Conservation (phyloP, 1,284 basidiomycete genomes). For the Malassezia sympodialis region DNA sequence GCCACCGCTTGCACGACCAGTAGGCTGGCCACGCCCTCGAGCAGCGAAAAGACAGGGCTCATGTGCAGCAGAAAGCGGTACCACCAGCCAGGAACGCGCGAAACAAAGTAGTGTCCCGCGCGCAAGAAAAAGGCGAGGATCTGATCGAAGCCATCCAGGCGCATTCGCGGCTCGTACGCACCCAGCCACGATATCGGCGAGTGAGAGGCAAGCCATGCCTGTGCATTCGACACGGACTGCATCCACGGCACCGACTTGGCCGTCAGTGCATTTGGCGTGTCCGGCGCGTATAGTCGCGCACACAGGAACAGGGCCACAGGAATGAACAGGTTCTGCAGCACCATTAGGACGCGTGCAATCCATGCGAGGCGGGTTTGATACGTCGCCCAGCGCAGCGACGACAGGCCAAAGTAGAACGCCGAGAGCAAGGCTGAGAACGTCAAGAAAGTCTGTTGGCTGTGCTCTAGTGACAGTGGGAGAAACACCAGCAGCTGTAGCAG, state of each 20-base stretch:
- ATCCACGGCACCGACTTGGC: conserved; percentile 9
- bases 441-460: conserved; percentile 43
- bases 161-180: neutral
- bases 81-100: conserved; percentile 39
- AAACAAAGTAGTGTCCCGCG: conserved; percentile 27
- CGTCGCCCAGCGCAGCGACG: conserved; percentile 32
- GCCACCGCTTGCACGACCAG: conserved; percentile 42
- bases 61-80: conserved; percentile 35
- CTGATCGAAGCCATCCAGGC: neutral
- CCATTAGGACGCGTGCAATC: conserved; percentile 31
- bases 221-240: conserved; percentile 6
- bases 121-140: conserved; percentile 4
- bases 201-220: neutral
- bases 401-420: conserved; percentile 37
- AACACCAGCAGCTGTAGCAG: conserved; percentile 44
- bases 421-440: conserved; percentile 44
- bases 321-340: conserved; percentile 41
- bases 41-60: conserved; percentile 41
- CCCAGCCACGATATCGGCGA: neutral
- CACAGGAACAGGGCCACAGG: conserved; percentile 39
- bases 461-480: conserved; percentile 43
- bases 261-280: neutral
- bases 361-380: conserved; percentile 25
- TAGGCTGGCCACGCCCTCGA: conserved; percentile 44
- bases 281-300: conserved; percentile 40